Percentiles rank a stretch among this genome's conserved stretches.
Evolutionary conservation across 2,329 filamentous ascomycete species (phyloP).

Genomic region (Pseudocercospora musae): DNA sequence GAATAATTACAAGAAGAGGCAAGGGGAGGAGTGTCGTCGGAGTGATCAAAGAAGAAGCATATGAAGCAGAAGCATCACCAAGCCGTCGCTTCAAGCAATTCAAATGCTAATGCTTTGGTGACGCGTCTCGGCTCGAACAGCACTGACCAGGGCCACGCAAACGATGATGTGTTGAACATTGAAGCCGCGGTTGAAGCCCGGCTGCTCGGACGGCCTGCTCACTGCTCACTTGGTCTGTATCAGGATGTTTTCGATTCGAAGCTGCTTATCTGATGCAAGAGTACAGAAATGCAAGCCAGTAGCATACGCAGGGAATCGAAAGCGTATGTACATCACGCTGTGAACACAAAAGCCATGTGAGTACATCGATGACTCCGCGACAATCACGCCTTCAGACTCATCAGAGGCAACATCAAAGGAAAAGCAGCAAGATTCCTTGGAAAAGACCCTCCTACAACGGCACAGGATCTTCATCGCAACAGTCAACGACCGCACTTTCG

Average conservation of each 20-base stretch:
- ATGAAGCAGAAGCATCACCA: conserved; percentile 3
- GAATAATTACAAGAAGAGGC: neutral
- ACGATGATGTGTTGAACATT: neutral
- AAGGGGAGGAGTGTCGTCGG: neutral
- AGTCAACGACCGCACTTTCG: neutral
- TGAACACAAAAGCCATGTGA: too few relatives aligned
- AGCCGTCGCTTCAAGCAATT: conserved; percentile 8
- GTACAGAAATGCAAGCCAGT: too few relatives aligned
- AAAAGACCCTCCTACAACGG: neutral
- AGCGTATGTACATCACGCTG: too few relatives aligned
- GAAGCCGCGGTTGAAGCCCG: too few relatives aligned
- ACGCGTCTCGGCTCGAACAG: conserved; percentile 1
- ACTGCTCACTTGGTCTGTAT: too few relatives aligned
- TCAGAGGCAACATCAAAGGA: too few relatives aligned
- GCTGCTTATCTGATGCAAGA: too few relatives aligned
- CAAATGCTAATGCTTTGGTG: neutral
- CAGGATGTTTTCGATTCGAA: too few relatives aligned
- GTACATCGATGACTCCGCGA: too few relatives aligned
- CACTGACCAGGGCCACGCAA: neutral
- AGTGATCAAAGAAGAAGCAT: neutral
- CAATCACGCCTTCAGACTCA: too few relatives aligned
- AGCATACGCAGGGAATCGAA: too few relatives aligned
- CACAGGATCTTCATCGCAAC: neutral
- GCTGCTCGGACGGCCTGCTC: too few relatives aligned
- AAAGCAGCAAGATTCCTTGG: neutral